Conservation (phyloP, 306 rosid species). For the Lathyrus aphaca region DNA sequence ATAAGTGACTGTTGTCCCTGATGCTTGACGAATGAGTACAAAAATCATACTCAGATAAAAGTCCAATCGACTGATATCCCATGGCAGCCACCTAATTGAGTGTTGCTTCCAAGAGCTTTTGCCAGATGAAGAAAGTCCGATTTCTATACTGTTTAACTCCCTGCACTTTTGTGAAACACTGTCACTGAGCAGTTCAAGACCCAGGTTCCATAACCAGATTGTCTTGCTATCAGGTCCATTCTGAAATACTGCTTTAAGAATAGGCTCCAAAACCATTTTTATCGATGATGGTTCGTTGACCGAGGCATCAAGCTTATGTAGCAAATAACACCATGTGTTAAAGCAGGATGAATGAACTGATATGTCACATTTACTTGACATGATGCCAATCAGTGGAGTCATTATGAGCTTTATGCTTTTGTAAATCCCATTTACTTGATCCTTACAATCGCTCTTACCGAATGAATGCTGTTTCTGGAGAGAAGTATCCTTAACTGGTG, state of each 20-base stretch:
- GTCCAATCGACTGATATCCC: conserved; percentile 71
- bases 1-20: conserved; percentile 46
- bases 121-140: conserved; percentile 43
- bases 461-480: conserved; percentile 34
- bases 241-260: conserved; percentile 63
- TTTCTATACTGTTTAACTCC: conserved; percentile 43
- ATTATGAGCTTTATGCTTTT: conserved; percentile 79
- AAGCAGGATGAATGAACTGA: conserved; percentile 75
- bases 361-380: conserved; percentile 66
- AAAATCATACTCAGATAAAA: conserved; percentile 62
- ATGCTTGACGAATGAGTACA: conserved; percentile 58
- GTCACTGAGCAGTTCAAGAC: conserved; percentile 64
- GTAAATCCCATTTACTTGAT: conserved; percentile 52
- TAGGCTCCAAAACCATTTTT: conserved; percentile 65
- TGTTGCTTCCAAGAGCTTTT: conserved; percentile 61
- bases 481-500: conserved; percentile 37
- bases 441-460: conserved; percentile 38
- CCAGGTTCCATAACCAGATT: conserved; percentile 62
- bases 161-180: conserved; percentile 56
- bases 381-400: conserved; percentile 77
- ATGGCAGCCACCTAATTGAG: conserved; percentile 72
- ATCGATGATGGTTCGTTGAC: conserved; percentile 54
- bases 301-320: conserved; percentile 70
- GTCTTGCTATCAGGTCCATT: conserved; percentile 61
- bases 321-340: conserved; percentile 77